Evolutionary conservation across 1,284 basidiomycete species (phyloP).

Genomic region (Marasmius fiardii): DNA sequence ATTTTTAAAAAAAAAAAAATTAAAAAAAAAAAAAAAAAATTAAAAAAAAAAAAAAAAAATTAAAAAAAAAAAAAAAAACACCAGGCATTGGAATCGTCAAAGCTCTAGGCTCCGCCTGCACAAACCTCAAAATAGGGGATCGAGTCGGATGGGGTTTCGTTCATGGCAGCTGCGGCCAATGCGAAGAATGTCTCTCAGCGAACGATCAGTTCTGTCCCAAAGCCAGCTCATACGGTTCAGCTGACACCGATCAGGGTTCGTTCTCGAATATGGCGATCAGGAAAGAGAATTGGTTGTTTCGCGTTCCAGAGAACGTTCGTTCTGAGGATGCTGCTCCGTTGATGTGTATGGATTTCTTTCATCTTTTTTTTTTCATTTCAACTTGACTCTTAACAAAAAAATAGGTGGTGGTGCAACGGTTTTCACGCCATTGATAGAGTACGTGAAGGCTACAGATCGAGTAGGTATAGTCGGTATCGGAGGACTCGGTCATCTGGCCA

Average conservation of each 20-base stretch:
- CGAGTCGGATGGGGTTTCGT: slow-evolving; percentile 18
- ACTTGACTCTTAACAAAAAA: neutral
- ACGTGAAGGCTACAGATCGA: slow-evolving; percentile 38
- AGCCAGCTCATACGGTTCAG: slow-evolving; percentile 39
- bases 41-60: no score
- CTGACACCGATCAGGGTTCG: slow-evolving; percentile 48
- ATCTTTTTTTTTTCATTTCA: neutral
- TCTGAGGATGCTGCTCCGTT: neutral
- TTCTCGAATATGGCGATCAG: slow-evolving; percentile 61
- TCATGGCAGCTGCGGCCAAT: slow-evolving; percentile 12
- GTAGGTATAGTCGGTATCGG: slow-evolving; percentile 65
- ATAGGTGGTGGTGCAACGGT: slow-evolving; percentile 48
- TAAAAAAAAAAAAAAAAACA: no score
- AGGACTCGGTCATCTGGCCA: slow-evolving; percentile 50
- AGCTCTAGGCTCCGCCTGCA: slow-evolving; percentile 44
- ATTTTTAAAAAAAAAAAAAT: no score
- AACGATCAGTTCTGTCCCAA: slow-evolving; percentile 39
- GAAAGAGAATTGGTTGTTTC: slow-evolving; percentile 61
- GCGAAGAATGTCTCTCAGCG: slow-evolving; percentile 22
- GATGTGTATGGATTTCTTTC: slow-evolving; percentile 35
- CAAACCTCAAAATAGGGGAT: slow-evolving; percentile 40
- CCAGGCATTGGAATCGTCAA: slow-evolving; percentile 40
- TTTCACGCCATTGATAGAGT: slow-evolving; percentile 54
- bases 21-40: no score
- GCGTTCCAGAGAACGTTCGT: slow-evolving; percentile 39